phyloP scores from a whole-genome alignment of 2,329 filamentous ascomycete genomes.

The Botryotinia calthae region DNA sequence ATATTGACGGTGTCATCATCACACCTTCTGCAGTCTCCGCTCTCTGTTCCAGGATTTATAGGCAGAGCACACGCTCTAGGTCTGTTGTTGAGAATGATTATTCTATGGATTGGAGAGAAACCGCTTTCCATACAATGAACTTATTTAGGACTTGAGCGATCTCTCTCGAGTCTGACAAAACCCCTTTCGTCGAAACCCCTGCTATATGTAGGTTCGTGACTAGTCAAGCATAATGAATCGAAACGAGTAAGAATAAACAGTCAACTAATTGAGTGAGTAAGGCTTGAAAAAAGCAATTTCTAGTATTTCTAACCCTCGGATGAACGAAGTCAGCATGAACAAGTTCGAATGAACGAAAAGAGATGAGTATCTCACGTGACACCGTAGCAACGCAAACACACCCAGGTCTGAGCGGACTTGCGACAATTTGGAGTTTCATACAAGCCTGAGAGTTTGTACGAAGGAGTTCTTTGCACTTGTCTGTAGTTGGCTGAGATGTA shows the following conservation, averaged over 20 bases:
- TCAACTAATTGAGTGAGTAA: background rate
- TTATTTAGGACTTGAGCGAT: background rate
- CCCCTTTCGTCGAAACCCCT: background rate
- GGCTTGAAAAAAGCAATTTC: background rate
- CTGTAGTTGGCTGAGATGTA: background rate
- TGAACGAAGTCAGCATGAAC: background rate
- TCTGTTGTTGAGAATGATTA: background rate
- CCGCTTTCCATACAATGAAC: too few species aligned
- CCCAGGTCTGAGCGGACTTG: slow-evolving; percentile 15
- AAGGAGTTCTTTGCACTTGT: background rate
- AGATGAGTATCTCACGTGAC: background rate
- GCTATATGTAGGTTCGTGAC: background rate
- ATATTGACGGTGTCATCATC: background rate
- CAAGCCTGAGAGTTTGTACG: slow-evolving; percentile 6
- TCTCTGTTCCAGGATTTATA: background rate
- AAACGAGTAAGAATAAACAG: background rate
- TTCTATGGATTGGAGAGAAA: background rate
- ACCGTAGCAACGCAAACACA: background rate
- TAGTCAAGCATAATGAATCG: background rate
- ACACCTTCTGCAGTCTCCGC: background rate
- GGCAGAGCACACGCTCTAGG: background rate
- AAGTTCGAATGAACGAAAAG: background rate
- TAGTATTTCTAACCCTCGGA: background rate
- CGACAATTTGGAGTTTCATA: slow-evolving; percentile 17
- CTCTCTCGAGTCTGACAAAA: background rate